These are phyloP conservation scores for Backusella psychrophila DNA, from an alignment of 192 early-diverging fungal genomes.

Conservation along the genomic window DNA sequence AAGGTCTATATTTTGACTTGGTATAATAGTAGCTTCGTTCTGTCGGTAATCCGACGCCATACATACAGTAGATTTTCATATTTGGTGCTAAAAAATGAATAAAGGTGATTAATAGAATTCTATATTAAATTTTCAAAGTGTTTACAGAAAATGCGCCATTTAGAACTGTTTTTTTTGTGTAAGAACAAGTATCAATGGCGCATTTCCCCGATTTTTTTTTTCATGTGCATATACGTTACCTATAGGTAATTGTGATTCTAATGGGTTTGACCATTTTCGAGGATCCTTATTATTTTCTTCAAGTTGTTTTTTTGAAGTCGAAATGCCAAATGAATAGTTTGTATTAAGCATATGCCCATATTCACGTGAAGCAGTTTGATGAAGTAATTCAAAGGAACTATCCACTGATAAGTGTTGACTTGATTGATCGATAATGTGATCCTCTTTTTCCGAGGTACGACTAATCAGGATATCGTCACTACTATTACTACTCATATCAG, in stretches of 20 bases:
- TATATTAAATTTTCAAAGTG: too few relatives aligned
- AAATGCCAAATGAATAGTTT: slow-evolving; percentile 69
- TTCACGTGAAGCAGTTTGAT: slow-evolving; percentile 8
- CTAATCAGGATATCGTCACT: neutral
- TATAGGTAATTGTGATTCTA: slow-evolving; percentile 53
- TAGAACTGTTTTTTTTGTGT: too few relatives aligned
- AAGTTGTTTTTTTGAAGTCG: slow-evolving; percentile 58
- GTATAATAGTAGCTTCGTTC: slow-evolving; percentile 82
- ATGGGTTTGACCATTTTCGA: slow-evolving; percentile 76
- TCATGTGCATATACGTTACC: neutral
- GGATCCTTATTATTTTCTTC: slow-evolving; percentile 54
- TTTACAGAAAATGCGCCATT: too few relatives aligned
- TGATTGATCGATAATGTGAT: neutral
- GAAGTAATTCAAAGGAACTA: neutral
- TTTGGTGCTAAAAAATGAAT: slow-evolving; percentile 48
- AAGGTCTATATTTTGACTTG: slow-evolving; percentile 33
- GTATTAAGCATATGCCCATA: slow-evolving; percentile 49
- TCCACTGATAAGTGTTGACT: neutral
- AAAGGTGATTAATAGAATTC: too few relatives aligned
- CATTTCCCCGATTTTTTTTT: too few relatives aligned
- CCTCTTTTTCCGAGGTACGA: neutral
- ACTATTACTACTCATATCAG: neutral
- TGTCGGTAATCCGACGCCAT: slow-evolving; percentile 74
- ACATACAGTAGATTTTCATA: slow-evolving; percentile 80
- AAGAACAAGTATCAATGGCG: too few relatives aligned